Conservation (phyloP, 805 yeast species). For the Nakazawaea siamensis region DNA sequence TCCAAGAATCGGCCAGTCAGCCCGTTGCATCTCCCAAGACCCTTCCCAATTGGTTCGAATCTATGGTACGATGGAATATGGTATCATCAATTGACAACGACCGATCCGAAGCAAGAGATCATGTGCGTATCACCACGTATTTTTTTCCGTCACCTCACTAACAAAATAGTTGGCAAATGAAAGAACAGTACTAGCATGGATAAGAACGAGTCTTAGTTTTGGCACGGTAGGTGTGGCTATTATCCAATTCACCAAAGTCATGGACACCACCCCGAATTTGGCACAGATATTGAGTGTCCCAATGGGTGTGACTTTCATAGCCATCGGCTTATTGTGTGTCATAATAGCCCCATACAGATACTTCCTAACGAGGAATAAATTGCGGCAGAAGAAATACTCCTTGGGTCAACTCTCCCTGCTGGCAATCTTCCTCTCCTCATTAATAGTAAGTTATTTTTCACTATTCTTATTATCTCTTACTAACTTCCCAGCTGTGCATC, state of each 20-base stretch:
- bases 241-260: conserved; percentile 40
- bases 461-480: too few species aligned
- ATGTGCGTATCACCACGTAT: conserved; percentile 18
- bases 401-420: conserved; percentile 32
- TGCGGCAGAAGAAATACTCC: conserved; percentile 32
- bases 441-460: conserved; percentile 31
- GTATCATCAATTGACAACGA: conserved; percentile 25
- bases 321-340: conserved; percentile 33
- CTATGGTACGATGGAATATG: background rate
- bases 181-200: conserved; percentile 53
- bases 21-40: too few species aligned
- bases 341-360: conserved; percentile 36
- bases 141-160: too few species aligned
- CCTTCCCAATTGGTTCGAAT: too few species aligned
- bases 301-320: conserved; percentile 26
- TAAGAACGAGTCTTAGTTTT: conserved; percentile 45
- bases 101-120: conserved; percentile 48
- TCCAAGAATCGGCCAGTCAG: too few species aligned
- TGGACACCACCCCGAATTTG: background rate
- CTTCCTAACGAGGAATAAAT: conserved; percentile 31
- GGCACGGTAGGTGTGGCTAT: conserved; percentile 46
- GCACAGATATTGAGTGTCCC: conserved; percentile 13
- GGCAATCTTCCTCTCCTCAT: conserved; percentile 23
- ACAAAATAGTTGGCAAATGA: conserved; percentile 42
- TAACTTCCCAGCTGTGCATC: too few species aligned